phyloP scores from a whole-genome alignment of 208 protist genomes.

The Herpetomonas samuelpessoai region DNA sequence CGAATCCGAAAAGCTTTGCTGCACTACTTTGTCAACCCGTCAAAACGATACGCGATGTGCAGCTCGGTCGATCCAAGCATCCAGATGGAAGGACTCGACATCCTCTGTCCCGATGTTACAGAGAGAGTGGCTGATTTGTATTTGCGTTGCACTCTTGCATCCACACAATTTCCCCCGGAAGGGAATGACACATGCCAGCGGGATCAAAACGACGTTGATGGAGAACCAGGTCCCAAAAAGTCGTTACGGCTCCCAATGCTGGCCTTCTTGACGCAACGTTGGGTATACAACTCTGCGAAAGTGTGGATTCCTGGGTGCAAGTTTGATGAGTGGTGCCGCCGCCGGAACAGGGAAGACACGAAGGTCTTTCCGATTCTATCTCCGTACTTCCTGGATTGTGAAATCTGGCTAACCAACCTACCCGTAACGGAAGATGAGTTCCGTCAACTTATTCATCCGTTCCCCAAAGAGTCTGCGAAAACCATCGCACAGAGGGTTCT shows the following conservation, averaged over 20 bases:
- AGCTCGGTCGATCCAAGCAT: neutral
- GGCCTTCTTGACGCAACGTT: neutral
- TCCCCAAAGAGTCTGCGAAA: neutral
- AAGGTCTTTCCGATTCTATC: neutral
- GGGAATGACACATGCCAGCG: no score
- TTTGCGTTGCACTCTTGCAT: neutral
- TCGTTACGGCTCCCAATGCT: neutral
- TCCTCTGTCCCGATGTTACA: neutral
- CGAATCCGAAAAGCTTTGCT: neutral
- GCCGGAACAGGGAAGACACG: neutral
- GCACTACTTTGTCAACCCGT: neutral
- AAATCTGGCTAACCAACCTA: neutral
- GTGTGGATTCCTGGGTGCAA: neutral
- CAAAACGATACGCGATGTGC: neutral
- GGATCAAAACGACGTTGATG: no score
- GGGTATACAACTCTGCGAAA: neutral
- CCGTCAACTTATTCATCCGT: neutral
- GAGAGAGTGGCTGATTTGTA: neutral
- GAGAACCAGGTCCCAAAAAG: no score
- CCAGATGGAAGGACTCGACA: neutral
- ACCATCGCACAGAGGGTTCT: neutral
- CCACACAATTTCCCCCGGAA: no score
- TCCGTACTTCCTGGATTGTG: neutral
- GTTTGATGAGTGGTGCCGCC: neutral
- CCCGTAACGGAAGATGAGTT: neutral